A percentile compares a stretch with the other conserved stretches of the same genome.
Evolutionary conservation across 345 rosid species (phyloP).

Genomic region (Hibiscus syriacus): DNA sequence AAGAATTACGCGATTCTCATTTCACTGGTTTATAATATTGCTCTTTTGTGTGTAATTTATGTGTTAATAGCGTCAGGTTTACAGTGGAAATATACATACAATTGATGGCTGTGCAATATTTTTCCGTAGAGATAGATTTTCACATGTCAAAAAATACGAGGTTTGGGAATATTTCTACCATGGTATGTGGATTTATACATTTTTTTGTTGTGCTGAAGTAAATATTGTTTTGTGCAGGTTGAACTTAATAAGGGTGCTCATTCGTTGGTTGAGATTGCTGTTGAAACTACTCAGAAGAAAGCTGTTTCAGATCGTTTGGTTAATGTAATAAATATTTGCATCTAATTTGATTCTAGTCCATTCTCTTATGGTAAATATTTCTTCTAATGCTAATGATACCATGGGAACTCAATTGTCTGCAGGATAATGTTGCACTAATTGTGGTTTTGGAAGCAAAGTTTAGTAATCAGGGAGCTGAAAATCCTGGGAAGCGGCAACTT

Average conservation of each 20-base stretch:
- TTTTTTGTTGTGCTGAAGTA: constrained; percentile 14
- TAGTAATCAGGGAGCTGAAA: constrained; percentile 73
- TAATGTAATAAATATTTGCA: constrained; percentile 39
- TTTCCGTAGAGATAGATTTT: too few relatives aligned
- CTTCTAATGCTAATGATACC: too few relatives aligned
- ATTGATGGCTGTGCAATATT: constrained; percentile 95
- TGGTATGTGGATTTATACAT: not conserved
- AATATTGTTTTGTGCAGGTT: constrained; percentile 43
- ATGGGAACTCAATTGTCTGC: constrained; percentile 6
- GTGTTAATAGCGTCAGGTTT: constrained; percentile 20
- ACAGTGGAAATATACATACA: constrained; percentile 25
- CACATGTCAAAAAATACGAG: too few relatives aligned
- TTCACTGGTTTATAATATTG: not conserved
- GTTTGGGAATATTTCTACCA: not conserved
- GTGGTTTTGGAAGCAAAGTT: constrained; percentile 25
- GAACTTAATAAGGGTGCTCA: constrained; percentile 39
- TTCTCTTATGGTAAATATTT: too few relatives aligned
- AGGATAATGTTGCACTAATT: constrained; percentile 92
- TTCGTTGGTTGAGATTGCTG: too few relatives aligned
- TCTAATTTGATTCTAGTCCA: not conserved
- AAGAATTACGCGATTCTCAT: not conserved
- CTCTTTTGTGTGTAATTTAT: too few relatives aligned
- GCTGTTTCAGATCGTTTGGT: constrained; percentile 87
- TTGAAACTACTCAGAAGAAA: constrained; percentile 23
- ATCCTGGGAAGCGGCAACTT: constrained; percentile 32